phyloP scores from a whole-genome alignment of 2,329 filamentous ascomycete species.

The Penicillium hordei region DNA sequence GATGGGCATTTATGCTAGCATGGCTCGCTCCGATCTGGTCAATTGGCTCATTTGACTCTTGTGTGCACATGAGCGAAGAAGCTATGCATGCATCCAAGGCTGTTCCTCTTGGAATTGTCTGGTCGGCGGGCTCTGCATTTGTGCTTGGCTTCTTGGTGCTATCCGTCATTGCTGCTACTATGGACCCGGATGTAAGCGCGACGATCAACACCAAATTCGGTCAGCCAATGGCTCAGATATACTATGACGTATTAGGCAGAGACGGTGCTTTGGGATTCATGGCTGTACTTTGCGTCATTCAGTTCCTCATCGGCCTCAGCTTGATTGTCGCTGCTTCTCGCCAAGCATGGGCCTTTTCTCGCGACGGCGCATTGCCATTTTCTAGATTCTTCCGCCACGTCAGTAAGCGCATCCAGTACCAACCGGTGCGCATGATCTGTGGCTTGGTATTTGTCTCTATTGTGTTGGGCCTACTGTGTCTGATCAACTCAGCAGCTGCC shows the following conservation, averaged over 20 bases:
- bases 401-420: slow-evolving; percentile 55
- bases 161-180: slow-evolving; percentile 60
- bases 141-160: slow-evolving; percentile 57
- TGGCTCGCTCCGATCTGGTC: slow-evolving; percentile 66
- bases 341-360: slow-evolving; percentile 63
- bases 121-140: slow-evolving; percentile 42
- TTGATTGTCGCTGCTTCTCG: slow-evolving; percentile 60
- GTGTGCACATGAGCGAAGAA: slow-evolving; percentile 62
- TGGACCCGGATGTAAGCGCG: slow-evolving; percentile 52
- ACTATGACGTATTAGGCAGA: slow-evolving; percentile 61
- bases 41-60: slow-evolving; percentile 55
- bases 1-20: slow-evolving; percentile 60
- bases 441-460: slow-evolving; percentile 53
- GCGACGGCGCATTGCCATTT: slow-evolving; percentile 63
- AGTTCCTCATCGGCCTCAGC: slow-evolving; percentile 62
- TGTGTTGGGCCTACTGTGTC: slow-evolving; percentile 57
- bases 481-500: slow-evolving; percentile 59
- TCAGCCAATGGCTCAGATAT: slow-evolving; percentile 62
- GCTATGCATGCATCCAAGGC: slow-evolving; percentile 60
- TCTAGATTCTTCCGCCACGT: slow-evolving; percentile 58
- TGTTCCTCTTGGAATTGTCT: slow-evolving; percentile 57
- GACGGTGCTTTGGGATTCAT: slow-evolving; percentile 60
- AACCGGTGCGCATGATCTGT: slow-evolving; percentile 58
- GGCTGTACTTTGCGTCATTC: slow-evolving; percentile 59
- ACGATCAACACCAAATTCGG: slow-evolving; percentile 53